phyloP scores from a whole-genome alignment of 345 rosid genomes.

The Citrus medica region DNA sequence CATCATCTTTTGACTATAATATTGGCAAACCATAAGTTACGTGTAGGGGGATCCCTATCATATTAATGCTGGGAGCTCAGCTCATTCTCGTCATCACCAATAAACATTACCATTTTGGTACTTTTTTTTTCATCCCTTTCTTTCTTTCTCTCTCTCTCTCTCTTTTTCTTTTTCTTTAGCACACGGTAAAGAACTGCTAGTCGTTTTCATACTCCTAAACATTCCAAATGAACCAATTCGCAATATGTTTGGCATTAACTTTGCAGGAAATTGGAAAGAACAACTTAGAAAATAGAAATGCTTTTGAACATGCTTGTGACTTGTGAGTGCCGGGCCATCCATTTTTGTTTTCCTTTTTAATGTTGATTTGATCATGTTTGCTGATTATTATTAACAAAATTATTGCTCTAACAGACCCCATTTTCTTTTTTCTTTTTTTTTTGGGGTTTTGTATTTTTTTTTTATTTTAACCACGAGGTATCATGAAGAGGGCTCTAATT shows the following conservation, averaged over 20 bases:
- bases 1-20: not conserved
- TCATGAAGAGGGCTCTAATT: no score
- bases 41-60: no score
- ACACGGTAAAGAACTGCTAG: not conserved
- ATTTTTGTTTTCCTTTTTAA: not conserved
- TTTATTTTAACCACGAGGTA: no score
- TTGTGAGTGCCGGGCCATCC: no score
- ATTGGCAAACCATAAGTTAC: no score
- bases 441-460: no score
- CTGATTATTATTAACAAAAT: not conserved
- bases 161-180: no score
- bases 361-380: not conserved
- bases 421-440: no score
- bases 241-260: not conserved
- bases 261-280: not conserved
- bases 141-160: no score
- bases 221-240: not conserved
- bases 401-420: not conserved
- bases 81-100: not conserved
- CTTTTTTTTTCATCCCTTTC: not conserved
- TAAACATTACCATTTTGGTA: not conserved
- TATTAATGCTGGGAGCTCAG: not conserved
- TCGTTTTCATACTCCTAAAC: not conserved
- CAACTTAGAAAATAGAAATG: not conserved
- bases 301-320: not conserved